phyloP scores from a whole-genome alignment of 441 rosid species.

The Biscutella laevigata region DNA sequence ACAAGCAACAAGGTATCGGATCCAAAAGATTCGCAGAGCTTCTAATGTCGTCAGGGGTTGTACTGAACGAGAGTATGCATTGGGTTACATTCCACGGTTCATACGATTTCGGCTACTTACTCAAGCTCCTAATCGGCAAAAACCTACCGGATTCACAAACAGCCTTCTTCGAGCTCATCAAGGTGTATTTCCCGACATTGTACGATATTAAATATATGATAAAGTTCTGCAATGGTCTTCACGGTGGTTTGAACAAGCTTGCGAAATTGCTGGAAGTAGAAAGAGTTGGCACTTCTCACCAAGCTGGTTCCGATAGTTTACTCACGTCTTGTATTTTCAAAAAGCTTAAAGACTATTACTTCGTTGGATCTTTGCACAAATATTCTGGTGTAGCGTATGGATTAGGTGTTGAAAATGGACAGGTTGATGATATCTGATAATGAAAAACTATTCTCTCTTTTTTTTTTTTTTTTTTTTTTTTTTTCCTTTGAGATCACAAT shows the following conservation, averaged over 20 bases:
- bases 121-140: slow-evolving; percentile 49
- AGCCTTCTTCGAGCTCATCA: slow-evolving; percentile 40
- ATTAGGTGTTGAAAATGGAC: slow-evolving; percentile 60
- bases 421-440: slow-evolving; percentile 21
- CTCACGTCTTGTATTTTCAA: slow-evolving; percentile 59
- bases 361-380: slow-evolving; percentile 49
- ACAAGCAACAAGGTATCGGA: slow-evolving; percentile 39
- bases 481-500: no score
- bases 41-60: slow-evolving; percentile 57
- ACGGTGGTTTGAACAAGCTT: slow-evolving; percentile 59
- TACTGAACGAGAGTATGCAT: slow-evolving; percentile 40
- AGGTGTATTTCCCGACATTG: slow-evolving; percentile 38
- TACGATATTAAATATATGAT: slow-evolving; percentile 58
- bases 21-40: slow-evolving; percentile 43
- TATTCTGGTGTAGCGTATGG: slow-evolving; percentile 71
- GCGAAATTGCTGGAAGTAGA: slow-evolving; percentile 51
- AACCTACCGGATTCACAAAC: slow-evolving; percentile 41
- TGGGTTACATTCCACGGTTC: slow-evolving; percentile 68
- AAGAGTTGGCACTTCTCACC: slow-evolving; percentile 58
- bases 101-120: slow-evolving; percentile 60
- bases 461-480: neutral
- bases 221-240: slow-evolving; percentile 61
- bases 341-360: slow-evolving; percentile 58
- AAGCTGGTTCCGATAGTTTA: slow-evolving; percentile 66
- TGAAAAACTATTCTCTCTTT: neutral